Evolutionary conservation across 352 stramenopile species (phyloP).

Genomic region (Phytophthora pseudosyringae): DNA sequence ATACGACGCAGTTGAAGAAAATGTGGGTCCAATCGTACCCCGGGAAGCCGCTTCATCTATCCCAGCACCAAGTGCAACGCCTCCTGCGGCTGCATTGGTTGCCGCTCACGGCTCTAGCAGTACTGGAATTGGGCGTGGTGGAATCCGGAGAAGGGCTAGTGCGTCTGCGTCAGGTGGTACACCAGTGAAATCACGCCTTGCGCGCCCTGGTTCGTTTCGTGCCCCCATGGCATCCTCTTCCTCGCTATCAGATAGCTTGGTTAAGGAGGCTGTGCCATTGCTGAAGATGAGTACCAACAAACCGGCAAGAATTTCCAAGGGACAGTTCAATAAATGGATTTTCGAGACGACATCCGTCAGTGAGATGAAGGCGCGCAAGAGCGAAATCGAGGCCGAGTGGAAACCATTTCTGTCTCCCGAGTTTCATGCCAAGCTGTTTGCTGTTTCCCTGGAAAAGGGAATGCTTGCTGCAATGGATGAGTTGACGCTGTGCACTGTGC

Average conservation of each 20-base stretch:
- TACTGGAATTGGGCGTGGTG: slow-evolving; percentile 24
- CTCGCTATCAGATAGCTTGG: slow-evolving; percentile 45
- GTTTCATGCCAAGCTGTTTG: slow-evolving; percentile 84
- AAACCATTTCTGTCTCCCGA: slow-evolving; percentile 68
- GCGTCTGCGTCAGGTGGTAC: slow-evolving; percentile 27
- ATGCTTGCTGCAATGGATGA: slow-evolving; percentile 85
- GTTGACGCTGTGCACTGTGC: slow-evolving; percentile 67
- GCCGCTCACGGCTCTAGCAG: slow-evolving; percentile 11
- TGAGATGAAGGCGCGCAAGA: slow-evolving; percentile 75
- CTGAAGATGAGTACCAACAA: slow-evolving; percentile 79
- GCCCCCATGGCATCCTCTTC: slow-evolving; percentile 26
- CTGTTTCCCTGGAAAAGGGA: slow-evolving; percentile 77
- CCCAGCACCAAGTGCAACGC: slow-evolving; percentile 8
- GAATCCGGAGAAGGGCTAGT: slow-evolving; percentile 33
- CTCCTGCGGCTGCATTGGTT: slow-evolving; percentile 19
- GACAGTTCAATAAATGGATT: slow-evolving; percentile 85
- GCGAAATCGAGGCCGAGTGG: slow-evolving; percentile 83
- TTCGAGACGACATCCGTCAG: slow-evolving; percentile 74
- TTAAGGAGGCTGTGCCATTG: slow-evolving; percentile 48
- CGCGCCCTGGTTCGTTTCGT: slow-evolving; percentile 44
- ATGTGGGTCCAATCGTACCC: slow-evolving; percentile 5
- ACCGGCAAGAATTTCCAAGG: slow-evolving; percentile 58
- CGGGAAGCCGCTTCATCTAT: slow-evolving; percentile 12
- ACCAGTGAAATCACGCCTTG: slow-evolving; percentile 41
- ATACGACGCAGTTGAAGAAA: slow-evolving; percentile 48